These are phyloP conservation scores for Acmispon strigosus DNA, from an alignment of 306 rosid genomes.

Conservation along the genomic window DNA sequence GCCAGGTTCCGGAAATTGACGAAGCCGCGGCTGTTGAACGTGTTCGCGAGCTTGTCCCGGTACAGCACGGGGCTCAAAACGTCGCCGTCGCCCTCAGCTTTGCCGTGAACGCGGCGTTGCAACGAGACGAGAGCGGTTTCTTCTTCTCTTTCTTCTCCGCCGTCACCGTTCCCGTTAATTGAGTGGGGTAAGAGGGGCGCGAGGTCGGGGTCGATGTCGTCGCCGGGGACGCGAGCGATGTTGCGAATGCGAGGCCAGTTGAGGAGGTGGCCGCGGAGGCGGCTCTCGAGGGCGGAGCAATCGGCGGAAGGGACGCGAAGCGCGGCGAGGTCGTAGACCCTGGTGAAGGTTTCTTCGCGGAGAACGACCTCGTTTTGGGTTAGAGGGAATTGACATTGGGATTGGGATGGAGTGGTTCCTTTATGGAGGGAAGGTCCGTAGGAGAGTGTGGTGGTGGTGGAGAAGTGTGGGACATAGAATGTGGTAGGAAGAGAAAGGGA, in stretches of 20 bases:
- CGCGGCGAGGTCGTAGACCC: slow-evolving; percentile 64
- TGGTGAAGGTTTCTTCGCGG: slow-evolving; percentile 46
- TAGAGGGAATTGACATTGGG: neutral
- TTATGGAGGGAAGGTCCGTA: slow-evolving; percentile 82
- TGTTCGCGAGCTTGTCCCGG: slow-evolving; percentile 64
- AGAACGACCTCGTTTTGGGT: slow-evolving; percentile 15
- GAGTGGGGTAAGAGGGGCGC: slow-evolving; percentile 26
- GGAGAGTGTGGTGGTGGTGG: slow-evolving; percentile 17
- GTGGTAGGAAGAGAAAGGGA: neutral
- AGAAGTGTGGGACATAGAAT: slow-evolving; percentile 13
- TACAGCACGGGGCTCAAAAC: slow-evolving; percentile 57
- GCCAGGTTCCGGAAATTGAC: slow-evolving; percentile 67
- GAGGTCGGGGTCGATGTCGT: slow-evolving; percentile 48
- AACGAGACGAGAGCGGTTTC: slow-evolving; percentile 32
- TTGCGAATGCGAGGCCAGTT: slow-evolving; percentile 96
- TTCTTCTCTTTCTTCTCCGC: neutral
- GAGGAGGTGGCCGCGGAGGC: slow-evolving; percentile 85
- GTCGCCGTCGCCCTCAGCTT: slow-evolving; percentile 53
- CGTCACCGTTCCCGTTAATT: neutral
- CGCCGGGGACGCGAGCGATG: slow-evolving; percentile 83
- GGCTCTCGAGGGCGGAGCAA: slow-evolving; percentile 65
- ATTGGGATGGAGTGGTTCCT: slow-evolving; percentile 37
- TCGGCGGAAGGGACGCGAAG: slow-evolving; percentile 71
- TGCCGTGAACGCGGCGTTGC: slow-evolving; percentile 55
- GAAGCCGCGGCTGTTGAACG: slow-evolving; percentile 65